Evolutionary conservation across 176 grass and related monocot genomes (phyloP).

Genomic region (Carex cristatella): DNA sequence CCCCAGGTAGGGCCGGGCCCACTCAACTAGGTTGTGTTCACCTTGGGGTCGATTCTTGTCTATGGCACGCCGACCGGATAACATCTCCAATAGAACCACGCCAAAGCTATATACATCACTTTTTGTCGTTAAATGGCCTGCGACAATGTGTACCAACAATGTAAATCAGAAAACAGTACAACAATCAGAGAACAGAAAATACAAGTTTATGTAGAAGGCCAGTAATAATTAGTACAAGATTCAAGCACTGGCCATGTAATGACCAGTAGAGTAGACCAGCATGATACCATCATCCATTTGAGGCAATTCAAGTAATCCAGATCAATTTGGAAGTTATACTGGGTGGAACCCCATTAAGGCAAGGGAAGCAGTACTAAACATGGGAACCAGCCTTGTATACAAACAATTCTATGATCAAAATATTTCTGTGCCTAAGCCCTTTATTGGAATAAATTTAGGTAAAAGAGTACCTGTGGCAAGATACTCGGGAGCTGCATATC

Average conservation of each 20-base stretch:
- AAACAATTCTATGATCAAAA: background rate
- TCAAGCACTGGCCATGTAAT: background rate
- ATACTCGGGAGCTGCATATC: constrained; percentile 93
- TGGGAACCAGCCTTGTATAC: background rate
- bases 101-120: constrained; percentile 77
- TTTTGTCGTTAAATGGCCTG: constrained; percentile 69
- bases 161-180: background rate
- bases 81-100: constrained; percentile 72
- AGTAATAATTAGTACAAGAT: background rate
- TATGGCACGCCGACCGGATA: constrained; percentile 59
- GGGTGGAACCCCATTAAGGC: background rate
- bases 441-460: background rate
- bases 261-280: background rate
- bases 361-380: background rate
- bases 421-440: background rate
- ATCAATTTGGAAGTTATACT: background rate
- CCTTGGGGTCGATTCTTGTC: constrained; percentile 68
- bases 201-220: background rate
- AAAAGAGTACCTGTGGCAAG: constrained; percentile 74
- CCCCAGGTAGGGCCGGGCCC: constrained; percentile 62
- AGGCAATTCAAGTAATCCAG: background rate
- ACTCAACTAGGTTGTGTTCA: constrained; percentile 77
- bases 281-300: background rate
- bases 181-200: background rate
- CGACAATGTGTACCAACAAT: background rate